A percentile compares a stretch with the other conserved stretches of the same genome.
These are phyloP conservation scores for Leucocoprinus leucothites DNA, from an alignment of 768 basidiomycete species.

Conservation along the genomic window DNA sequence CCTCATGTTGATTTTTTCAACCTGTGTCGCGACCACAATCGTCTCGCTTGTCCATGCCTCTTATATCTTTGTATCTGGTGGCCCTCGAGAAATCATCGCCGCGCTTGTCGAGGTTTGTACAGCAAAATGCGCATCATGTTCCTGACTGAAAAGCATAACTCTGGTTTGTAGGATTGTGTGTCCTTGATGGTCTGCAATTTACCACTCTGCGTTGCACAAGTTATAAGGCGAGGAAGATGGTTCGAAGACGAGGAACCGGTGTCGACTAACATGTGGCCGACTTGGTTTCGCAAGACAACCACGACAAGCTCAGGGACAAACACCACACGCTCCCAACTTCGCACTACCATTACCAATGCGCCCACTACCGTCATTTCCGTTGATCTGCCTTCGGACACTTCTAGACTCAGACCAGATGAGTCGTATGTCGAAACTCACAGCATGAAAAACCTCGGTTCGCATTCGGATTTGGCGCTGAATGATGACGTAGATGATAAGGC, in stretches of 20 bases:
- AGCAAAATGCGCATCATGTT: too few species aligned
- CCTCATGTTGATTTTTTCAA: constrained; percentile 50
- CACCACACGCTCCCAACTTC: background rate
- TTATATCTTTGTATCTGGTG: constrained; percentile 28
- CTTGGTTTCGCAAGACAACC: background rate
- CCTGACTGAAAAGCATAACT: background rate
- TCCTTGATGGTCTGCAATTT: constrained; percentile 38
- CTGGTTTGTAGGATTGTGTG: constrained; percentile 24
- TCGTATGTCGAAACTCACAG: background rate
- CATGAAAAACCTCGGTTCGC: background rate
- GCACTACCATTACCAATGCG: background rate
- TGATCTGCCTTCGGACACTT: background rate
- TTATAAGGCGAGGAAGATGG: background rate
- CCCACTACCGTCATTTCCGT: background rate
- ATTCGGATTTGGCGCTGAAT: background rate
- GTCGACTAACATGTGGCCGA: background rate
- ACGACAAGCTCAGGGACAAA: background rate
- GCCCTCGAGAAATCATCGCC: constrained; percentile 27
- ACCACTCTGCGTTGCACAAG: constrained; percentile 29
- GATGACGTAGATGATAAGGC: background rate
- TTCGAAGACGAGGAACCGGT: background rate
- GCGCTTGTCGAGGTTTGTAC: constrained; percentile 40
- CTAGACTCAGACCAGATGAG: background rate
- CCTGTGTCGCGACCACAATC: constrained; percentile 46
- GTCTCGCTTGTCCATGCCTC: constrained; percentile 43